Base-by-base conservation (phyloP, 78 protist species). In the Speleostelium caveatum region DNA sequence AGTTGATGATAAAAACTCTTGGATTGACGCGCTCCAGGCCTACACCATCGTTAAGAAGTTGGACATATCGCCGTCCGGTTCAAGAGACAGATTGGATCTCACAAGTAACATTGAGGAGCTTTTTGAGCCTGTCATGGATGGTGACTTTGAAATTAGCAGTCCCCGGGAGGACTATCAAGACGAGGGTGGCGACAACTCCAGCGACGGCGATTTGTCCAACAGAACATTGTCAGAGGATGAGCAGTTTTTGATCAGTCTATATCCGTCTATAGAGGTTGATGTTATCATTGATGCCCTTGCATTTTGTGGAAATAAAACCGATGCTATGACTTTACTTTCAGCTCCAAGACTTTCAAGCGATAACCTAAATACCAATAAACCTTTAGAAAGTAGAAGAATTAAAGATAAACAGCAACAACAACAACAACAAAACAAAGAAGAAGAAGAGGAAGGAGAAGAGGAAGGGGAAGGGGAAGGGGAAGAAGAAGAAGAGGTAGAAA, bases 291-390 rank as follows among this genome's bases (percentile, higher is more conserved):
- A 83, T 42, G 77, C 80, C 21, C 36, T 83, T 10, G 91, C 67
- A 30, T 83, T 83, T 45, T 83, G 91, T 83, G 63, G 68, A 26
- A 73, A 73, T 32, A 79, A 83, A 59, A 30, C 73, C 7, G 91
- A 83, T 32, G 91, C 69, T 8, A 58, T 67, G 21, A 56, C 91
- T 39, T 63, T 83, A 30, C 35, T 83, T 0, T 61, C 79, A 22
- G n/a, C 51, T 26, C 78, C 61, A 2, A n/a, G 91, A 35, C 68
- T 83, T 8, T 83, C 91, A 4, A 71, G 59, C 56, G 75, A 58
- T 36, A 79, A 83, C 22, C 39, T 83, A 28, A 83, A 83, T 60
- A 24, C 55, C 19, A 69, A 63, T 62, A 69, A 77, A 16, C 91
- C 91, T 6, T 55, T 66, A n/a, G 60, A 21, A 14, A 32, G 4